Conservation (phyloP, 2,329 filamentous ascomycete genomes). For the Pseudogymnoascus verrucosus region DNA sequence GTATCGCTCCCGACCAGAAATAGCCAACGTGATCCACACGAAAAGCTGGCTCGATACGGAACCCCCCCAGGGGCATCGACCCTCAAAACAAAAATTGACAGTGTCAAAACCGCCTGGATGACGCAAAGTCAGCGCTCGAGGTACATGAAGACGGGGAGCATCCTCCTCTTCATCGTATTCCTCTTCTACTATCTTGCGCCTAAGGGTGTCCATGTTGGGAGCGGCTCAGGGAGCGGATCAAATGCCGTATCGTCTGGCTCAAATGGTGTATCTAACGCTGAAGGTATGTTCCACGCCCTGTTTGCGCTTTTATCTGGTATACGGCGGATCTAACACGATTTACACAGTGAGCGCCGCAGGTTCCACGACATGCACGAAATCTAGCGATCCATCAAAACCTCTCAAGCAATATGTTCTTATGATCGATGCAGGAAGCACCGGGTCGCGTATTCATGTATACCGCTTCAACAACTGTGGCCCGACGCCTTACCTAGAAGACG, state of each 20-base stretch:
- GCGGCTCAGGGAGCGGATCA: background rate
- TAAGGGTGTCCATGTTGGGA: conserved; percentile 30
- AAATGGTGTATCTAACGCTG: conserved; percentile 13
- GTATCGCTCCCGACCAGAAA: conserved; percentile 56
- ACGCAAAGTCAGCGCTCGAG: conserved; percentile 57
- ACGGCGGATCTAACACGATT: background rate
- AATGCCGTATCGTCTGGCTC: conserved; percentile 15
- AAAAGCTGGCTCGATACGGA: conserved; percentile 55
- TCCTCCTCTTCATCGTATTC: conserved; percentile 51
- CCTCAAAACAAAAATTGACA: conserved; percentile 40
- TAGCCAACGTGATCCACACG: conserved; percentile 52
- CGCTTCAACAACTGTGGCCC: conserved; percentile 97
- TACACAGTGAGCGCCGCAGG: conserved; percentile 39
- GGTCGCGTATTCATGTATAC: conserved; percentile 96
- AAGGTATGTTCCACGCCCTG: conserved; percentile 13
- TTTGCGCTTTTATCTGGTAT: background rate
- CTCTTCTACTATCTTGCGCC: conserved; percentile 59
- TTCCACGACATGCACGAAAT: conserved; percentile 68
- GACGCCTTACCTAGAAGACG: conserved; percentile 87
- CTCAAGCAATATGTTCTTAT: conserved; percentile 96
- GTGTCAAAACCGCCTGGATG: conserved; percentile 50
- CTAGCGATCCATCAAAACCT: conserved; percentile 80
- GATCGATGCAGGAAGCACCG: conserved; percentile 97
- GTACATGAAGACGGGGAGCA: conserved; percentile 57
- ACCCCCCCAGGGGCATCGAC: conserved; percentile 36